These are phyloP conservation scores for Luvunga scandens DNA, from an alignment of 345 rosid genomes.

Conservation along the genomic window DNA sequence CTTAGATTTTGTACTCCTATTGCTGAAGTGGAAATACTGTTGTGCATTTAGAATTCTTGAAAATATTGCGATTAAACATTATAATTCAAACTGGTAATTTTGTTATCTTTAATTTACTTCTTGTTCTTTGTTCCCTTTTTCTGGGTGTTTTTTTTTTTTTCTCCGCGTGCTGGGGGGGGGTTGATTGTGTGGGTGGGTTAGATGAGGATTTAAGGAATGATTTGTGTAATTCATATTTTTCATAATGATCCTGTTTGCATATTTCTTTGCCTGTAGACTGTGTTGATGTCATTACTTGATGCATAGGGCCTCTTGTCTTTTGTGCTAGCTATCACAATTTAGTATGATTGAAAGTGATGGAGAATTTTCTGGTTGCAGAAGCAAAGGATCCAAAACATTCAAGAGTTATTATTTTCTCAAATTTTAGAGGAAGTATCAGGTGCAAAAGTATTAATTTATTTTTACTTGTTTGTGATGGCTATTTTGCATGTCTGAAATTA, in stretches of 20 bases:
- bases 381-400: conserved; percentile 65
- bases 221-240: not conserved
- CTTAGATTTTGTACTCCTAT: not conserved
- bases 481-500: conserved; percentile 14
- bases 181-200: too few relatives aligned
- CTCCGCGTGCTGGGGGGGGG: not conserved
- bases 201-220: not conserved
- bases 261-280: not conserved
- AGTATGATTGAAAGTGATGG: conserved; percentile 2
- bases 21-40: not conserved
- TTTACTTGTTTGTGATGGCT: conserved; percentile 18
- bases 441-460: conserved; percentile 20
- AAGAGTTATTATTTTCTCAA: conserved; percentile 93
- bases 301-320: not conserved
- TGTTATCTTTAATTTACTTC: not conserved
- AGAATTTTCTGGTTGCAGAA: conserved; percentile 45
- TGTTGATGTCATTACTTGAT: not conserved
- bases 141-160: not conserved
- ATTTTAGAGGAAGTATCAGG: conserved; percentile 99
- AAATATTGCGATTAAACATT: not conserved
- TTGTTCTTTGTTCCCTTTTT: not conserved
- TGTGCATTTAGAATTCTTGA: not conserved
- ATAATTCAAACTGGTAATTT: not conserved
- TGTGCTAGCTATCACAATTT: not conserved
- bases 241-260: too few relatives aligned